Conservation (phyloP, 768 basidiomycete species). For the Porphyrellus cyaneotinctus region DNA sequence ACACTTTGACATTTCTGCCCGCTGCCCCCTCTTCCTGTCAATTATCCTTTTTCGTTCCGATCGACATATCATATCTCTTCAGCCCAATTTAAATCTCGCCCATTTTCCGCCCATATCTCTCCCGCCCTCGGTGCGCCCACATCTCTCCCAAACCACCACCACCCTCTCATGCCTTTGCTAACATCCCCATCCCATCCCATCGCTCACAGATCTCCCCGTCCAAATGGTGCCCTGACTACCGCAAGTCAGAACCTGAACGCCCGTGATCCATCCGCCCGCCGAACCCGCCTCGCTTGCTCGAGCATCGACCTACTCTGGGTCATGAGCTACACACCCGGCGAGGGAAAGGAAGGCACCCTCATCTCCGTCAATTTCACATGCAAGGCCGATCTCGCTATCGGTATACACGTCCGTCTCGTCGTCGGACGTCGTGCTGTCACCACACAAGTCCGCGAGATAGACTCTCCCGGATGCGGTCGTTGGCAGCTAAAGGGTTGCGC, state of each 20-base stretch:
- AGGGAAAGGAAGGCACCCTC: slow-evolving; percentile 60
- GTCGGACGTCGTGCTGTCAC: slow-evolving; percentile 64
- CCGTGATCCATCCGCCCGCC: slow-evolving; percentile 6
- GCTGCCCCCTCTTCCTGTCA: not conserved
- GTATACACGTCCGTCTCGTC: slow-evolving; percentile 67
- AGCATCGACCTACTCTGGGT: slow-evolving; percentile 56
- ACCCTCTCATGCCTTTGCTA: not conserved
- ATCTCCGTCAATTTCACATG: slow-evolving; percentile 55
- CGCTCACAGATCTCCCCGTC: no score
- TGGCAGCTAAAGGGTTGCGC: slow-evolving; percentile 67
- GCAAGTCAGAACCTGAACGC: slow-evolving; percentile 10
- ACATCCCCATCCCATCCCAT: no score
- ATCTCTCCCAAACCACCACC: not conserved
- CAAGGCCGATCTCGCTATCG: slow-evolving; percentile 19
- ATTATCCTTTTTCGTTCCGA: slow-evolving; percentile 17
- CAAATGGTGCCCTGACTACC: not conserved
- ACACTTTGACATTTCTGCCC: not conserved
- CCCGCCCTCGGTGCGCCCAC: not conserved
- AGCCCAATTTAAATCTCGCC: slow-evolving; percentile 25
- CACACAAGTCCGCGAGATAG: slow-evolving; percentile 59
- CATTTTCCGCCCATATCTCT: not conserved
- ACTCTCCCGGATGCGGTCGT: slow-evolving; percentile 42
- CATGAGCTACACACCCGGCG: slow-evolving; percentile 57
- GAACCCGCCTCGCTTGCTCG: slow-evolving; percentile 40
- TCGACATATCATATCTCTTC: slow-evolving; percentile 11